phyloP scores from a whole-genome alignment of 2,329 filamentous ascomycete genomes.

The Thermoascus crustaceus region DNA sequence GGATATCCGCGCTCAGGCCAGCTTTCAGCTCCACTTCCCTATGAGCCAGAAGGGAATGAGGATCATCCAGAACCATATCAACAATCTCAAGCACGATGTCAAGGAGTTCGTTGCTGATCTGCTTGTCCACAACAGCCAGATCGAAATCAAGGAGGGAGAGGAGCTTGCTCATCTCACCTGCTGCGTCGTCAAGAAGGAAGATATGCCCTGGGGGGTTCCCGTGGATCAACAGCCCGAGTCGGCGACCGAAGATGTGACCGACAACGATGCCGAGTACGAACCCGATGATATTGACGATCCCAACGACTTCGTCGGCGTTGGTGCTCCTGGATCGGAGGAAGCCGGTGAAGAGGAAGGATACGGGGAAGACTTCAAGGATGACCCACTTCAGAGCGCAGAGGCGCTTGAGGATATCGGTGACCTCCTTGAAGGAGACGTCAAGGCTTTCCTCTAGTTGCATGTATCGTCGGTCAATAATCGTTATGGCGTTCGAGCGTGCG shows the following conservation, averaged over 20 bases:
- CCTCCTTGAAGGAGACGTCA: no score
- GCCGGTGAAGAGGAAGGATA: no score
- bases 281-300: background rate
- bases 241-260: slow-evolving; percentile 3
- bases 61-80: slow-evolving; percentile 20
- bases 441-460: no score
- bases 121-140: slow-evolving; percentile 31
- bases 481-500: no score
- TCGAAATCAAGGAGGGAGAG: slow-evolving; percentile 28
- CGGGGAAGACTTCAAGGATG: no score
- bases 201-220: slow-evolving; percentile 33
- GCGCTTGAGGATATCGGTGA: no score
- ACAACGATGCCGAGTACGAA: background rate
- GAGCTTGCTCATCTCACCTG: slow-evolving; percentile 39
- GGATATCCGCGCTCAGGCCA: slow-evolving; percentile 20
- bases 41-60: slow-evolving; percentile 19
- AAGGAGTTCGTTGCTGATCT: slow-evolving; percentile 24
- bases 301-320: background rate
- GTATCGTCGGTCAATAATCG: no score
- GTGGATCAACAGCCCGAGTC: slow-evolving; percentile 10
- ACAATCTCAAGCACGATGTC: slow-evolving; percentile 34
- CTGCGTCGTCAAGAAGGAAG: slow-evolving; percentile 28
- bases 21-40: slow-evolving; percentile 19
- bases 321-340: no score
- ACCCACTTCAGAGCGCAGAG: no score